Conservation (phyloP, 345 rosid species). For the Rhodamnia argentea region DNA sequence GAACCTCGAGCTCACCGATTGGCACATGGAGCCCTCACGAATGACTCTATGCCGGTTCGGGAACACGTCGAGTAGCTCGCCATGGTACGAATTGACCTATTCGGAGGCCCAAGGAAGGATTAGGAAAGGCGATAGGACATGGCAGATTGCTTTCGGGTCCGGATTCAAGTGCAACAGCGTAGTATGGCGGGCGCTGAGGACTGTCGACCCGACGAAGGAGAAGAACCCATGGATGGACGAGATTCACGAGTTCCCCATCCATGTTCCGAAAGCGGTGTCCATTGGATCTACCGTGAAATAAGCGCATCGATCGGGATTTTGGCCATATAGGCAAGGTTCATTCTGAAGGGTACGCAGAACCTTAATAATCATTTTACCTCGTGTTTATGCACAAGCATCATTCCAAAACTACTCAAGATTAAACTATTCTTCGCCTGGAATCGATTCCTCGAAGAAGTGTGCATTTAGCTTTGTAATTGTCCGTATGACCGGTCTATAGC, state of each 20-base stretch:
- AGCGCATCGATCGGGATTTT: neutral
- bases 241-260: conserved; percentile 23
- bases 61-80: conserved; percentile 58
- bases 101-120: conserved; percentile 61
- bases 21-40: conserved; percentile 81
- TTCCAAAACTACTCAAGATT: too few relatives aligned
- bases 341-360: neutral
- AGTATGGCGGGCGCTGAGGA: conserved; percentile 40
- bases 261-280: conserved; percentile 9
- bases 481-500: too few relatives aligned
- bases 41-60: conserved; percentile 72
- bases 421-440: neutral
- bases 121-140: conserved; percentile 43
- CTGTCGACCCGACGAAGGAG: conserved; percentile 24
- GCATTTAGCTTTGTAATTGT: too few relatives aligned
- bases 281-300: neutral
- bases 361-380: neutral
- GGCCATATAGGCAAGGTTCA: neutral
- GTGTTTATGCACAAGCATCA: neutral
- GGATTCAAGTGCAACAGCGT: conserved; percentile 71
- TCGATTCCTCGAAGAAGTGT: neutral
- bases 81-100: conserved; percentile 68
- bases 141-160: conserved; percentile 76
- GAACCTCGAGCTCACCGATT: conserved; percentile 36
- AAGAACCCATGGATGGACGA: conserved; percentile 57